Base-by-base conservation (phyloP, 768 basidiomycete species). In the Amanita subjunquillea region DNA sequence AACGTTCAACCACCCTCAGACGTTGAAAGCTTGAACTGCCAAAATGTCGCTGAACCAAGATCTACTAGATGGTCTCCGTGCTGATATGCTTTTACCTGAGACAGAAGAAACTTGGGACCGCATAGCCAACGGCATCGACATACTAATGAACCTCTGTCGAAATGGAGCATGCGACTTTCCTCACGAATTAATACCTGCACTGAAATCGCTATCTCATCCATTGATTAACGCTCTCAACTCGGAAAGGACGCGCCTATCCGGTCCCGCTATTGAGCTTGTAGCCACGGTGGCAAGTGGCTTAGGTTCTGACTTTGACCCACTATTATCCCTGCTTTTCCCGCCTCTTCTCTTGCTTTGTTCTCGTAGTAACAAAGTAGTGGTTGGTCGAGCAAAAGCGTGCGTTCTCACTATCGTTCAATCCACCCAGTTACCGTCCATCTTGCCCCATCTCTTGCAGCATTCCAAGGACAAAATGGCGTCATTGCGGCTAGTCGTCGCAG, bases 51-150 rank as follows among this genome's bases (percentile, higher is more conserved):
- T 43, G 40, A 51, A 15, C 20, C 50, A 68, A 36, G 69, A 76
- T 57, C 57, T 82, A 43, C 34, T 34, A 4, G 74, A 75, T 39
- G 60, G 65, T 37, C 57, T 78, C 20, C 72, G 72, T 53, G 63
- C 69, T 32, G 56, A 64, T 25, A 44, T 76, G 29, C 60, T 68
- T 50, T 69, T 78, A 12, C 60, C 72, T 32, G 89, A 91, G 64
- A 79, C 85, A 3, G 89, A 91, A 62, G 87, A 91, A 27, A 79
- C 79, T 12, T 91, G 89, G 89, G 85, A 89, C 52, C 70, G 65
- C 15, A 85, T 91, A 44, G 64, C 75, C 2, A 70, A 75, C 34
- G 72, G 73, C 3, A 60, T 88, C 47, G 51, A 60, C 20, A 63
- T 69, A 12, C 63, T 90, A 20, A 71, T 71, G 2, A 62, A 66